Conservation (phyloP, 441 rosid genomes). For the Gossypium aridum region DNA sequence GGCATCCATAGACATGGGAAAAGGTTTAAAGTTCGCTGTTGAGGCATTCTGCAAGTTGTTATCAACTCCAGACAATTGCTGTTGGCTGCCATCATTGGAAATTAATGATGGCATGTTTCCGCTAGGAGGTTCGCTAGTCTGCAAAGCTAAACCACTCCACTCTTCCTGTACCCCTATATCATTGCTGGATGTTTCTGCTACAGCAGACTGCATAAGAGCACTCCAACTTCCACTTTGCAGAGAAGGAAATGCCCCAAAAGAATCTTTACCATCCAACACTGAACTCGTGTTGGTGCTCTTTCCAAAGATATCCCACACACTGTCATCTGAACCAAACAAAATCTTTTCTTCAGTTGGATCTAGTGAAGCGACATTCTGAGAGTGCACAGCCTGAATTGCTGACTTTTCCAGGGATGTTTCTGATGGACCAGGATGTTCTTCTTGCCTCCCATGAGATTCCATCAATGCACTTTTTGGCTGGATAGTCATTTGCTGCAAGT, state of each 20-base stretch:
- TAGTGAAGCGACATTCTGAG: conserved; percentile 55
- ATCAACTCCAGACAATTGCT: conserved; percentile 32
- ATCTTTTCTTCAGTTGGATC: conserved; percentile 93
- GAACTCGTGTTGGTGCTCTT: conserved; percentile 37
- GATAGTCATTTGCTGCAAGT: conserved; percentile 34
- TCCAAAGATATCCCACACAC: conserved; percentile 75
- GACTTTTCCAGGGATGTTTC: conserved; percentile 42
- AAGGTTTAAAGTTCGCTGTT: conserved; percentile 19
- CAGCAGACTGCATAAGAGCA: conserved; percentile 96
- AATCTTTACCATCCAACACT: conserved; percentile 40
- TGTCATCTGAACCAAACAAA: conserved; percentile 85
- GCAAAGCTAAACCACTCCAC: conserved; percentile 44
- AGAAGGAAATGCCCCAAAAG: conserved; percentile 47
- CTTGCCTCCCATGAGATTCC: conserved; percentile 40
- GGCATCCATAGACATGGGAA: conserved; percentile 17
- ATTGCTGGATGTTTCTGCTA: conserved; percentile 55
- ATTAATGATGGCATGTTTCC: conserved; percentile 21
- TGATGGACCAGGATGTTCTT: conserved; percentile 32
- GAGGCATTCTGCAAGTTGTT: conserved; percentile 26
- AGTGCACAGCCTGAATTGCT: conserved; percentile 26
- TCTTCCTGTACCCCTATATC: conserved; percentile 41
- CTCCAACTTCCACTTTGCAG: conserved; percentile 96
- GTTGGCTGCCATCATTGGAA: conserved; percentile 27
- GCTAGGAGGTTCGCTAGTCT: conserved; percentile 28
- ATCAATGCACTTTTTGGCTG: conserved; percentile 31